Evolutionary conservation across 768 basidiomycete species (phyloP).

Genomic region (Tylopilus subfusipes): DNA sequence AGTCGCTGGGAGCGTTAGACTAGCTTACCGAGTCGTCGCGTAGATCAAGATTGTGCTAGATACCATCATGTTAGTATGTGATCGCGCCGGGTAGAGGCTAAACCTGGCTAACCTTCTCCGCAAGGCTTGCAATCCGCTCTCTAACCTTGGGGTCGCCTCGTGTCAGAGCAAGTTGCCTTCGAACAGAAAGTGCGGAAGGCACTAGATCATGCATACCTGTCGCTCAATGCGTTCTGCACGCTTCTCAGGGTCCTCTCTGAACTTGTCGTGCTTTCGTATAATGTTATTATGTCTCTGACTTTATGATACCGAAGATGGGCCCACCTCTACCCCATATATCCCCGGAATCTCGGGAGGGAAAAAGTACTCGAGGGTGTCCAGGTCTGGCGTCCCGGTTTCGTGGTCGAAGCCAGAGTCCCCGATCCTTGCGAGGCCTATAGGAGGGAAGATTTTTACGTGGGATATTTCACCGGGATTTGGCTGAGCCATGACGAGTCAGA

Average conservation of each 20-base stretch:
- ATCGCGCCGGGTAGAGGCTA: not conserved
- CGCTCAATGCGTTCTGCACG: not conserved
- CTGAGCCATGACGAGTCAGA: not conserved
- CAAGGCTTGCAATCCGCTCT: not conserved
- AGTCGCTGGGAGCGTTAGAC: not conserved
- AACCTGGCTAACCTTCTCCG: not conserved
- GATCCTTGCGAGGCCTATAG: not conserved
- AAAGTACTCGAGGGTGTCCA: not conserved
- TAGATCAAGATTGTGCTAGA: not conserved
- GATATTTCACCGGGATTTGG: not conserved
- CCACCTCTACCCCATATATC: not conserved
- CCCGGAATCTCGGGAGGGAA: not conserved
- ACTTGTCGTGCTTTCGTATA: not conserved
- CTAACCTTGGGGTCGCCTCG: not conserved
- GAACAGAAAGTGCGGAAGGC: not conserved
- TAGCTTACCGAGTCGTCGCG: not conserved
- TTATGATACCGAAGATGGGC: not conserved
- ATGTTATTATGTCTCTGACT: not conserved
- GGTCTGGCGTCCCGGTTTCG: not conserved
- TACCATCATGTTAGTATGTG: not conserved
- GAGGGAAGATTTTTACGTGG: not conserved
- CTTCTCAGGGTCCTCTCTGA: not conserved
- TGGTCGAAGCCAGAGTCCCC: not conserved
- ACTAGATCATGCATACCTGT: not conserved
- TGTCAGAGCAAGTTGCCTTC: not conserved